Evolutionary conservation across 1,284 basidiomycete species (phyloP).

Genomic region (Uromyces viciae-fabae): DNA sequence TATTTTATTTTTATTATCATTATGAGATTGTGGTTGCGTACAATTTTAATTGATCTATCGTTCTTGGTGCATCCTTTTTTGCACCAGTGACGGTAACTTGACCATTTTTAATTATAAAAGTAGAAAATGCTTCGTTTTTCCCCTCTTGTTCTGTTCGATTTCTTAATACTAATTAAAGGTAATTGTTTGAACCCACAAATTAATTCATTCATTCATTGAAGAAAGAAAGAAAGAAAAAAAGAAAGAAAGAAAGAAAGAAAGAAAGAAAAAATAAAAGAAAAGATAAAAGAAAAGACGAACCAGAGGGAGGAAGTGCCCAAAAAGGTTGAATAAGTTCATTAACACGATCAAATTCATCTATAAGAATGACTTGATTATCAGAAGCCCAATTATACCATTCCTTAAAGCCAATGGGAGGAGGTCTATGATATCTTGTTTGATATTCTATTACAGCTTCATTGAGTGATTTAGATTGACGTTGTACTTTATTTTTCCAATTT

Average conservation of each 20-base stretch:
- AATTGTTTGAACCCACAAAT: too few species aligned
- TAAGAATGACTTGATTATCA: slow-evolving; percentile 12
- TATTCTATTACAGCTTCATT: slow-evolving; percentile 57
- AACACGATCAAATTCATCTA: slow-evolving; percentile 40
- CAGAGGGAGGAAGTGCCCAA: slow-evolving; percentile 39
- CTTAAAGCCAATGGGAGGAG: slow-evolving; percentile 58
- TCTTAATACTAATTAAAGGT: slow-evolving; percentile 7
- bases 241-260: neutral
- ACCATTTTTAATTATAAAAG: slow-evolving; percentile 34
- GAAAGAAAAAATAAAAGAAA: neutral
- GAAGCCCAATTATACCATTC: slow-evolving; percentile 50
- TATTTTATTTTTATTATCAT: too few species aligned
- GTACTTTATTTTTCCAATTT: slow-evolving; percentile 49
- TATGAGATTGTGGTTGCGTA: too few species aligned
- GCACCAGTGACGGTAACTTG: slow-evolving; percentile 4
- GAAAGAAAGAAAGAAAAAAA: too few species aligned
- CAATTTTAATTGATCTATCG: slow-evolving; percentile 37
- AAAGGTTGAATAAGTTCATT: slow-evolving; percentile 41
- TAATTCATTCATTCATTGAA: neutral
- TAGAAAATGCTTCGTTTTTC: slow-evolving; percentile 14
- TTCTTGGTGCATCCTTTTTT: slow-evolving; percentile 32
- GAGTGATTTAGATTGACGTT: slow-evolving; percentile 54
- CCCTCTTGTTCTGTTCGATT: slow-evolving; percentile 17
- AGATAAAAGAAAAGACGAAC: neutral
- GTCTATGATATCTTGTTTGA: slow-evolving; percentile 54